Evolutionary conservation across 345 rosid genomes (phyloP), one percentile per base, ranked within the genome.

Genomic region (Camelina neglecta): DNA sequence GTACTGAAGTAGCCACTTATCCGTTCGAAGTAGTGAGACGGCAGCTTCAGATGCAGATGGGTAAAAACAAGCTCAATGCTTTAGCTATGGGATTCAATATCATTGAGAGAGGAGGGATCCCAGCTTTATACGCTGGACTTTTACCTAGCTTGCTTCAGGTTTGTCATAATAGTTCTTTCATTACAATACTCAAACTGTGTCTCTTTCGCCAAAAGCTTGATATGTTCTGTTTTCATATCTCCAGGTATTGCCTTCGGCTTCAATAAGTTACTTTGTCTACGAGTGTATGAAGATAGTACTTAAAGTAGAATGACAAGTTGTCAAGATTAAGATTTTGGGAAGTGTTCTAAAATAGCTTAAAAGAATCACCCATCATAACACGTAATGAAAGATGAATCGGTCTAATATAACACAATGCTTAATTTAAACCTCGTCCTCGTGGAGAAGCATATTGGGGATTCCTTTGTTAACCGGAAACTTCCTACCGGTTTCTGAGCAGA

Each of bases 21-120:
- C 98, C 97, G 8, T 92, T 92, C 63, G 98, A 92, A 86, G 96
- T 90, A 53, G 96, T 92, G 65, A 88, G 97, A 81, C 85, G 98
- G 69, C 94, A 87, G 45, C 96, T 94, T 75, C 98, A 94, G 77
- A 83, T 94, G 92, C 97, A 94, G 81, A 83, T 65, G n/a, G 84
- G 80, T 54, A 79, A 85, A 9, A 83, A 86, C 21, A 86, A 85
- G 81, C 83, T 92, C 72, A 72, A 81, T 77, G 77, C 94, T 62
- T 41, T 90, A 74, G 90, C 90, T 11, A 92, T 90, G 67, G 90
- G 89, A 8, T 55, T 83, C 31, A 91, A 76, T 81, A 84, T 94
- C 56, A 86, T 91, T 47, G 86, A 92, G 61, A 88, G 84, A 65
- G 98, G 97, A 78, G 97, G 98, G 1, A 35, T 92, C 67, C 87